phyloP scores from a whole-genome alignment of 225 moss, liverwort and hornwort species.

The Sphagnum contortum region DNA sequence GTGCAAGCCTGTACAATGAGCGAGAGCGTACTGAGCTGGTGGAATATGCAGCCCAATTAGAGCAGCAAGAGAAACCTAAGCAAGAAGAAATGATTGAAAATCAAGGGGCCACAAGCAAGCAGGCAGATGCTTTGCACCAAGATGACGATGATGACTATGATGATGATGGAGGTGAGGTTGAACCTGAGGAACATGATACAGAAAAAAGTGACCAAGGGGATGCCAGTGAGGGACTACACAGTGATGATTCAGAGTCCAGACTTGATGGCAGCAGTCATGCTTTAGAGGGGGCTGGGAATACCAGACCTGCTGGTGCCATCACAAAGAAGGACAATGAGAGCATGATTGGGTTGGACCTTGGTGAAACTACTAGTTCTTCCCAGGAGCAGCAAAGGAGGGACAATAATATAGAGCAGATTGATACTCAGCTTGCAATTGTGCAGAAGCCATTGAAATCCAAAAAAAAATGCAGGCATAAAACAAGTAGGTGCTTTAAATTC shows the following conservation, averaged over 20 bases:
- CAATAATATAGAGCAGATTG: too few species aligned
- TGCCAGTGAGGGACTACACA: conserved; percentile 17
- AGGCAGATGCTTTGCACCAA: conserved; percentile 13
- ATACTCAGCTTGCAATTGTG: background rate
- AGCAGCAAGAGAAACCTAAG: conserved; percentile 10
- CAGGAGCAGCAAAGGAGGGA: background rate
- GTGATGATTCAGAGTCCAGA: conserved; percentile 2
- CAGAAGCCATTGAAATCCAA: conserved; percentile 8
- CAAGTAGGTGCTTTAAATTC: conserved; percentile 20
- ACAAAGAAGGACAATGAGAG: conserved; percentile 13
- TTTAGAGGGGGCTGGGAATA: too few species aligned
- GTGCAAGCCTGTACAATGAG: conserved; percentile 48
- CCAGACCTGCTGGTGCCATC: too few species aligned
- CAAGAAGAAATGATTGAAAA: background rate
- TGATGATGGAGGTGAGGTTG: conserved; percentile 44
- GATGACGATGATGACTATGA: conserved; percentile 49
- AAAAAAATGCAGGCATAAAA: conserved; percentile 23
- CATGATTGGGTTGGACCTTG: conserved; percentile 8
- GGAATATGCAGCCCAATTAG: conserved; percentile 39
- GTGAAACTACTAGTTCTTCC: background rate
- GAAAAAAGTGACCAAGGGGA: conserved; percentile 10
- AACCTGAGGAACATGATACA: conserved; percentile 2
- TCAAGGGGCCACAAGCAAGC: conserved; percentile 2
- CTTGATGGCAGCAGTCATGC: background rate
- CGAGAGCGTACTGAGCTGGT: conserved; percentile 35